These are phyloP conservation scores for Theileria sp. DNA, from an alignment of 169 alveolate genomes.

Conservation along the genomic window DNA sequence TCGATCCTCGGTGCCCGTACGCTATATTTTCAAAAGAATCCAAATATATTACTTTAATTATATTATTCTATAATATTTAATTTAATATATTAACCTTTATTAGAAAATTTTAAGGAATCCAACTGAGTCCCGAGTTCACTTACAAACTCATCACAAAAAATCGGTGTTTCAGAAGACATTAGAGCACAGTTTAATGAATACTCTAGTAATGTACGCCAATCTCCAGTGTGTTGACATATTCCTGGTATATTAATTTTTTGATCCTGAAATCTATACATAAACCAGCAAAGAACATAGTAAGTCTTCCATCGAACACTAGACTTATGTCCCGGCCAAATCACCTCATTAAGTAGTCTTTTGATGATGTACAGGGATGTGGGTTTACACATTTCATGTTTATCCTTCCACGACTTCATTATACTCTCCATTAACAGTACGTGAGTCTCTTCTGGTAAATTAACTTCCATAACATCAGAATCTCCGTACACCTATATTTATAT, in stretches of 20 bases:
- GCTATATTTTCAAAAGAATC: background rate
- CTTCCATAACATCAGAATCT: constrained; percentile 44
- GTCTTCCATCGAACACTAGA: background rate
- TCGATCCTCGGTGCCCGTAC: constrained; percentile 87
- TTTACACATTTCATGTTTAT: background rate
- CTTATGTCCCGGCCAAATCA: background rate
- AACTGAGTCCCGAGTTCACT: background rate
- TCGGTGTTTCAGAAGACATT: background rate
- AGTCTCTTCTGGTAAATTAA: constrained; percentile 23
- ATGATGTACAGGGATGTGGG: background rate
- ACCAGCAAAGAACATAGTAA: background rate
- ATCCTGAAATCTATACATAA: background rate
- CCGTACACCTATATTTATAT: constrained; percentile 31
- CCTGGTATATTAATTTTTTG: background rate
- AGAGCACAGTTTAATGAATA: background rate
- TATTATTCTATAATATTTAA: background rate
- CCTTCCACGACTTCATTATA: background rate
- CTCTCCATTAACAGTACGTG: constrained; percentile 33
- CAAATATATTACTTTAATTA: background rate
- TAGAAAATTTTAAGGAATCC: background rate
- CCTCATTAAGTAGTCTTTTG: background rate
- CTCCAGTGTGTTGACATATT: background rate
- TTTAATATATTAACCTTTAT: background rate
- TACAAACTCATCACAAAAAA: background rate
- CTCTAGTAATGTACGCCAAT: background rate